Conservation (phyloP, 345 rosid genomes). For the Erysimum cheiranthoides region DNA sequence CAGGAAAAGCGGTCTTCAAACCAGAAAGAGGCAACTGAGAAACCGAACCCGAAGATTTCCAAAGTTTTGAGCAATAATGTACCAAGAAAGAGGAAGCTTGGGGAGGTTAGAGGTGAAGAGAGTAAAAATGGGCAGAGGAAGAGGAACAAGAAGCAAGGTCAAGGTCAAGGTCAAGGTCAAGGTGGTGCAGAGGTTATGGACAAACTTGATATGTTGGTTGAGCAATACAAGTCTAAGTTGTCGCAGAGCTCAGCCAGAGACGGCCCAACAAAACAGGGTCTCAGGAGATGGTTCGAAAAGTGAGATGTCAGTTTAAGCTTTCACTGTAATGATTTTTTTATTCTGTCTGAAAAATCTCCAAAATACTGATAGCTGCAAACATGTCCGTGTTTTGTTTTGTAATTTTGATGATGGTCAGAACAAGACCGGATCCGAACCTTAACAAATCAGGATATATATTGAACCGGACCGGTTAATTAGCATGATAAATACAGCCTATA, state of each 20-base stretch:
- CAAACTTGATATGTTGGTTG: conserved; percentile 73
- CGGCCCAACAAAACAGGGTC: conserved; percentile 52
- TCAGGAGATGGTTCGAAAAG: conserved; percentile 66
- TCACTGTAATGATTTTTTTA: neutral
- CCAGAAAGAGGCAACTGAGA: conserved; percentile 41
- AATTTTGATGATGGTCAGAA: neutral
- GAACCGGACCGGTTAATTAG: neutral
- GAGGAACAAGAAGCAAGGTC: conserved; percentile 57
- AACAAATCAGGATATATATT: neutral
- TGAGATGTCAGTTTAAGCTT: neutral
- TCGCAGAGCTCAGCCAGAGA: conserved; percentile 57
- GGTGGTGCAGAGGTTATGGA: conserved; percentile 58
- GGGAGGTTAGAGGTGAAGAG: conserved; percentile 46
- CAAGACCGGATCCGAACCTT: neutral
- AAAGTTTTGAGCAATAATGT: conserved; percentile 36
- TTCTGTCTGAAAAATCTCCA: neutral
- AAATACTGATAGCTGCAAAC: neutral
- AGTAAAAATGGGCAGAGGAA: conserved; percentile 48
- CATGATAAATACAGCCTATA: neutral
- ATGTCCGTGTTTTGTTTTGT: neutral
- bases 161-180: conserved; percentile 43
- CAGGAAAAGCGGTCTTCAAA: conserved; percentile 46
- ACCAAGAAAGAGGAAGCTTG: conserved; percentile 53
- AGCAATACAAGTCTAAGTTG: conserved; percentile 72
- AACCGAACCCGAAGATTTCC: conserved; percentile 20